These are phyloP conservation scores for Saccharomyces pastorianus DNA, from an alignment of 1,139 yeast genomes.

Conservation along the genomic window DNA sequence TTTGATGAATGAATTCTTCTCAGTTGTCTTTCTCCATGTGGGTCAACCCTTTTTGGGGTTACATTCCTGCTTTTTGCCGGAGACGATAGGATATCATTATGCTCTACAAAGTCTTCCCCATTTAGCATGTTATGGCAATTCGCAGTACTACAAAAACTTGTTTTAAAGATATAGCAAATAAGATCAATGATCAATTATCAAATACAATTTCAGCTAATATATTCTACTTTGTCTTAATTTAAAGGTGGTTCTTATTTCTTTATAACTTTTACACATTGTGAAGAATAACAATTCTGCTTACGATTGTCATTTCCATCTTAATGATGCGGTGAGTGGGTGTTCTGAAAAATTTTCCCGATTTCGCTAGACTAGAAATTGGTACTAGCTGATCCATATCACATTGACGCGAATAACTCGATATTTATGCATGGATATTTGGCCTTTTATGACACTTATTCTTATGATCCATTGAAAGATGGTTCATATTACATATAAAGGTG, in stretches of 20 bases:
- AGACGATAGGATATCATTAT: constrained; percentile 21
- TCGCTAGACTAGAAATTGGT: neutral
- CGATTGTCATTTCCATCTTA: neutral
- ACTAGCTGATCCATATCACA: neutral
- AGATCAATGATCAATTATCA: neutral
- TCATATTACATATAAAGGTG: constrained; percentile 20
- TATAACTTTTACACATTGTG: neutral
- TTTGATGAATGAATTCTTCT: constrained; percentile 1
- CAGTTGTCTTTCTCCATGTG: neutral
- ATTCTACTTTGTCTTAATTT: neutral
- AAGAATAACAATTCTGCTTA: neutral
- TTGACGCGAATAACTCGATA: neutral
- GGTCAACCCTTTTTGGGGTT: neutral
- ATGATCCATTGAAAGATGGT: neutral
- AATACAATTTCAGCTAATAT: neutral
- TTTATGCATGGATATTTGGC: neutral
- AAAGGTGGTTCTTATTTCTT: neutral
- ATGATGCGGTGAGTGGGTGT: neutral
- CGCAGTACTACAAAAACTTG: neutral
- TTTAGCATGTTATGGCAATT: neutral
- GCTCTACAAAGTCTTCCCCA: constrained; percentile 5
- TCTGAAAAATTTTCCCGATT: neutral
- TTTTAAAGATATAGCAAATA: neutral
- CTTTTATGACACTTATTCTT: neutral
- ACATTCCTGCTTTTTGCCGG: constrained; percentile 13